Percentiles rank a stretch among this genome's conserved stretches.
phyloP scores from a whole-genome alignment of 2,329 filamentous ascomycete species.

The Arthrobotrys musiformis region DNA sequence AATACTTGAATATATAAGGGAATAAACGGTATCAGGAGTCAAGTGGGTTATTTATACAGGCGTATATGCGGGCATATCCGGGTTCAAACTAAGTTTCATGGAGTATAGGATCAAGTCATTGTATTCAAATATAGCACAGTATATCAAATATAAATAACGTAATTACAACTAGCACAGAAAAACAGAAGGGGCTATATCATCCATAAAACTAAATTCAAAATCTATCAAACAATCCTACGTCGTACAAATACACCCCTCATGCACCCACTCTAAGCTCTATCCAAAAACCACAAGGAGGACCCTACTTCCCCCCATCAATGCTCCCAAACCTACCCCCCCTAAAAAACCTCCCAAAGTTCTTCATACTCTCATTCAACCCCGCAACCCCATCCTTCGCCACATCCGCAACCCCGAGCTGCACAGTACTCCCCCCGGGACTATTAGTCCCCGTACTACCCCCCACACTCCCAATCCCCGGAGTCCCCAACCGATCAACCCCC shows the following conservation, averaged over 20 bases:
- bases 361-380: conserved; percentile 54
- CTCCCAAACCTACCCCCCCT: conserved; percentile 46
- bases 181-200: too few relatives aligned
- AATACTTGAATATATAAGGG: too few relatives aligned
- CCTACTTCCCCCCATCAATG: conserved; percentile 32
- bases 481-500: conserved; percentile 50
- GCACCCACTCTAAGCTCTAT: neutral
- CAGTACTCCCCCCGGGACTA: conserved; percentile 41
- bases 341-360: conserved; percentile 55
- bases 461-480: conserved; percentile 20
- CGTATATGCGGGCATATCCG: neutral
- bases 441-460: conserved; percentile 26
- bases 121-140: neutral
- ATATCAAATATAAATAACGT: too few relatives aligned
- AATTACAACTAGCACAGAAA: too few relatives aligned
- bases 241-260: neutral
- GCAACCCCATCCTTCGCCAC: conserved; percentile 47
- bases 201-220: too few relatives aligned
- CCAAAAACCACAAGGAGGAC: neutral
- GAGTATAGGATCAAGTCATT: too few relatives aligned
- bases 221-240: too few relatives aligned
- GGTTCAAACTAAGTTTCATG: neutral
- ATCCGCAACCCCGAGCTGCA: conserved; percentile 40
- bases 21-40: neutral
- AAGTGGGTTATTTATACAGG: too few relatives aligned